These are phyloP conservation scores for Yarrowia hollandica DNA, from an alignment of 805 yeast genomes.

Conservation along the genomic window DNA sequence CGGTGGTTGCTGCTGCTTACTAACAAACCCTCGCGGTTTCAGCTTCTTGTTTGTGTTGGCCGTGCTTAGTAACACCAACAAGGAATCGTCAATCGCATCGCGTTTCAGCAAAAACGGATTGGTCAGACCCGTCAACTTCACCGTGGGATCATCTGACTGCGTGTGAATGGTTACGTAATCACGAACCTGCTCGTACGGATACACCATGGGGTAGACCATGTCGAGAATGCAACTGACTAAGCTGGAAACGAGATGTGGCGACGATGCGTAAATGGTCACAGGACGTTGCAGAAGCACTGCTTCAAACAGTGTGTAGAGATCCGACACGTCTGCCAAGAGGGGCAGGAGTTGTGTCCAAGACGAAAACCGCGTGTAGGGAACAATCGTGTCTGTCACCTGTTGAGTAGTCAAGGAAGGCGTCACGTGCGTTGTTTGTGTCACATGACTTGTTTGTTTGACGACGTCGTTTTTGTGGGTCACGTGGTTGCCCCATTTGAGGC, in stretches of 20 bases:
- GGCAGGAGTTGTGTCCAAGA: constrained; percentile 20
- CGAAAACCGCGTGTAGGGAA: not conserved
- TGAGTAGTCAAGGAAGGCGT: no score
- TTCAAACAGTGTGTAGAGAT: constrained; percentile 36
- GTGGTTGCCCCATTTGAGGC: constrained; percentile 3
- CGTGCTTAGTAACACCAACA: not conserved
- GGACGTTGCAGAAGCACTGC: constrained; percentile 33
- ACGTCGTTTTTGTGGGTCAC: not conserved
- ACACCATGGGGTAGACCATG: constrained; percentile 35
- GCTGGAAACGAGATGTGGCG: constrained; percentile 35
- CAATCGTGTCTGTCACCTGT: not conserved
- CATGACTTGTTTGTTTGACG: not conserved
- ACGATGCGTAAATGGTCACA: constrained; percentile 32
- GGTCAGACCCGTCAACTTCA: constrained; percentile 31
- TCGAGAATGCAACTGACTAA: constrained; percentile 33
- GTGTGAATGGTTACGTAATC: constrained; percentile 39
- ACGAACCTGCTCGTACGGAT: constrained; percentile 30
- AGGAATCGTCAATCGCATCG: not conserved
- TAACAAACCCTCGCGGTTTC: no score
- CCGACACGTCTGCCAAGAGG: constrained; percentile 25
- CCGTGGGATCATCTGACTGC: not conserved
- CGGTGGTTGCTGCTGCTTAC: no score
- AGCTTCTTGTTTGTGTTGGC: not conserved
- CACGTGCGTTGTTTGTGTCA: not conserved
- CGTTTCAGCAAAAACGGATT: constrained; percentile 35